Evolutionary conservation across 1,284 basidiomycete genomes (phyloP), one percentile per base, ranked within the genome.

Genomic region (Leccinum holopus): DNA sequence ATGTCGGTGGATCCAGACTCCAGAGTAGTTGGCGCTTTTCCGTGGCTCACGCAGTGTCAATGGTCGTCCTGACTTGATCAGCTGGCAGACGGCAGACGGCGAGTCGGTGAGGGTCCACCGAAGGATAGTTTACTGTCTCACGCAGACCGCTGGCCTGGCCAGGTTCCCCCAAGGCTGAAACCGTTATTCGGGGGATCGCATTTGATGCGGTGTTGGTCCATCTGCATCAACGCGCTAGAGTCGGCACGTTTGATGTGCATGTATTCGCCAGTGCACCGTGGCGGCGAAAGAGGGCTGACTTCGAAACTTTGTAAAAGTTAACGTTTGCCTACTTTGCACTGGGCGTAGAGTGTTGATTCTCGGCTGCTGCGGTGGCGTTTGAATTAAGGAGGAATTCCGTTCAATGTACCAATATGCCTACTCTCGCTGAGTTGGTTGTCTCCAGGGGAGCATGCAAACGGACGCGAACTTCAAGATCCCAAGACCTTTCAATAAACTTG

Each of bases 1-100:
- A 69, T 41, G 55, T 54, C 32, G 53, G 58, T 53, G 62, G 54
- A 66, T 66, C 60, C 47, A 53, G 49, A 49, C 63, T 66, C 60
- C 47, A 53, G 49, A 49, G 11, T 49, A 12, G 14, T 7, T 28
- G 21, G 28, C 18, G 18, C 44, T 52, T 58, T 51, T 61, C 58
- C 37, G 51, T 54, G 57, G 16, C 28, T 12, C 18, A 30, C 28
- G 35, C 12, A 52, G 10, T 53, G 25, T 11, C 18, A 47, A 12
- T 47, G 10, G 41, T 44, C 9, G 18, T 47, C 21, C 21, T 21
- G 44, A 21, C 44, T 47, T 47, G 44, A 12, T 47, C 18, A 21
- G 3, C 18, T 37, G 37, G 37, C 44, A 21, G 37, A 39, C 14
- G 25, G 3, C 25, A 5, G 25, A 28, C 25, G 25, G 37, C 37